Conservation (phyloP, 2,329 filamentous ascomycete genomes). For the Talaromyces funiculosus region DNA sequence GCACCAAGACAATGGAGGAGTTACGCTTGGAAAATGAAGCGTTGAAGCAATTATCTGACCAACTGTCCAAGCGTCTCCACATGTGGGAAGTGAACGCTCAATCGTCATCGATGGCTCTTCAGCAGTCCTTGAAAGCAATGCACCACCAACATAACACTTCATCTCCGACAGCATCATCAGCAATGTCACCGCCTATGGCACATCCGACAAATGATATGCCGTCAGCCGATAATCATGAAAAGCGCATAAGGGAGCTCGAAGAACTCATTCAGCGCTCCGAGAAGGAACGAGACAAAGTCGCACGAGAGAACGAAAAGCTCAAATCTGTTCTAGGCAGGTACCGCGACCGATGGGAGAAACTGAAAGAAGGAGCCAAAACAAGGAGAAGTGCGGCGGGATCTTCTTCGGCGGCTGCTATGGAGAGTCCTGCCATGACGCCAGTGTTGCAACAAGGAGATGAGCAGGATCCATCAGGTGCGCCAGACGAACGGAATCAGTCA, state of each 20-base stretch:
- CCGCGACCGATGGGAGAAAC: conserved; percentile 60
- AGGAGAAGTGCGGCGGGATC: conserved; percentile 19
- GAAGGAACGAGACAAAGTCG: conserved; percentile 60
- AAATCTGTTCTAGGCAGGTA: conserved; percentile 52
- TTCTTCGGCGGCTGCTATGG: conserved; percentile 2
- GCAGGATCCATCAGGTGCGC: background rate
- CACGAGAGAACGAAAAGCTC: conserved; percentile 56
- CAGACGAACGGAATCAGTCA: background rate
- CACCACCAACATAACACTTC: conserved; percentile 33
- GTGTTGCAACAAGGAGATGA: background rate
- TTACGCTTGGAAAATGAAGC: conserved; percentile 81
- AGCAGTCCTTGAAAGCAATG: conserved; percentile 64
- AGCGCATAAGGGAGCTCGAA: conserved; percentile 61
- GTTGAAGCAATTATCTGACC: conserved; percentile 78
- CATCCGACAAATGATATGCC: conserved; percentile 22
- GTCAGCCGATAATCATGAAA: conserved; percentile 29
- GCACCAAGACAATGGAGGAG: conserved; percentile 72
- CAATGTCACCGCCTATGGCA: conserved; percentile 20
- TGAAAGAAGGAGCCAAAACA: conserved; percentile 58
- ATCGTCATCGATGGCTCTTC: conserved; percentile 75
- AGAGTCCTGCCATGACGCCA: conserved; percentile 7
- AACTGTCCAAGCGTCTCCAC: conserved; percentile 78
- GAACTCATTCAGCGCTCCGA: conserved; percentile 55
- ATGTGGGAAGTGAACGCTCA: conserved; percentile 91
- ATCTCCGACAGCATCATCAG: conserved; percentile 24